These are phyloP conservation scores for Hyphopichia wangnamkhiaoensis DNA, from an alignment of 1,139 yeast genomes.

Conservation along the genomic window DNA sequence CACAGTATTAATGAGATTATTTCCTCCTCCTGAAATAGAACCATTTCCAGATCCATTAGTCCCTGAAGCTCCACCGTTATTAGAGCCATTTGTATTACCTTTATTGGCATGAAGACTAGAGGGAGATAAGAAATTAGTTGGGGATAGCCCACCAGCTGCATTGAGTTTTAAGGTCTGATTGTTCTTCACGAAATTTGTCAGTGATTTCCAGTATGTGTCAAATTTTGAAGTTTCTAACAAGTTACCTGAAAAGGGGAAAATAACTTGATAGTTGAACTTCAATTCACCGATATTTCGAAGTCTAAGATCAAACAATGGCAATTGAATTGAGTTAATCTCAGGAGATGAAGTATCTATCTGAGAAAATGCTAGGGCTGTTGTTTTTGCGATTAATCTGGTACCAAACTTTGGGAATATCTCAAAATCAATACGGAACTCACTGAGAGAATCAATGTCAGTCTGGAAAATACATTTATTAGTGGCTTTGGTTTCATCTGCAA, in stretches of 20 bases:
- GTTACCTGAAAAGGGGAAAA: conserved; percentile 84
- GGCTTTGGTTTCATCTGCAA: conserved; percentile 64
- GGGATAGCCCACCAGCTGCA: conserved; percentile 46
- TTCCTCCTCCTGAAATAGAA: conserved; percentile 12
- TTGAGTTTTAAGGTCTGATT: conserved; percentile 31
- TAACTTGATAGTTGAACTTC: conserved; percentile 75
- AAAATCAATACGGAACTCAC: conserved; percentile 76
- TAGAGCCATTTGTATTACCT: conserved; percentile 3
- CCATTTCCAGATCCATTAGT: conserved; percentile 8
- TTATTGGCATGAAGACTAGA: conserved; percentile 16
- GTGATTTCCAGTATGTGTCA: conserved; percentile 96
- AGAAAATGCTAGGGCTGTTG: conserved; percentile 70
- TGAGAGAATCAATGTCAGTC: conserved; percentile 68
- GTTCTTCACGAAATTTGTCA: conserved; percentile 48
- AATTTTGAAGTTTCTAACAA: conserved; percentile 89
- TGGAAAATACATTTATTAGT: conserved; percentile 72
- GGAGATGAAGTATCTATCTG: conserved; percentile 46
- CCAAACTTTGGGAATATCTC: conserved; percentile 96
- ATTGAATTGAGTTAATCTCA: conserved; percentile 48
- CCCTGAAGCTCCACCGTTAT: conserved; percentile 2
- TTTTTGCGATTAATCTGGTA: conserved; percentile 84
- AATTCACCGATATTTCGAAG: conserved; percentile 82
- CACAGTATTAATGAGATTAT: conserved; percentile 13
- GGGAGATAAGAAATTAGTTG: conserved; percentile 41
- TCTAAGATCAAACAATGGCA: conserved; percentile 83